Conservation (phyloP, 768 basidiomycete genomes). For the Sistotremastrum niveocremeum region DNA sequence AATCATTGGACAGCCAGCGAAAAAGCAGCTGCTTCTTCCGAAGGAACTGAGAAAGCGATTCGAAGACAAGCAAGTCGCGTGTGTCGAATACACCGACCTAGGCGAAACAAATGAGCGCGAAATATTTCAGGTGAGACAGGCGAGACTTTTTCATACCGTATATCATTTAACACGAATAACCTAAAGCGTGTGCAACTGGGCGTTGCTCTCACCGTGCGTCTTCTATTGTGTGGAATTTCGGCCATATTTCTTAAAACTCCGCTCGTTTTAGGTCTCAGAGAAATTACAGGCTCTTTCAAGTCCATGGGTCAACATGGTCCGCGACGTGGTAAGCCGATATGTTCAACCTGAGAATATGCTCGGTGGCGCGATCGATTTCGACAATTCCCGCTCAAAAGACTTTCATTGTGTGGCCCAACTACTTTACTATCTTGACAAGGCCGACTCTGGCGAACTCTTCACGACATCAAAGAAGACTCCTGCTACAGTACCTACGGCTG, state of each 20-base stretch:
- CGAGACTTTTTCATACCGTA: not conserved
- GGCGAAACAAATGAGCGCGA: slow-evolving; percentile 52
- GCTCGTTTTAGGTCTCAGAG: slow-evolving; percentile 27
- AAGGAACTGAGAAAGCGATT: slow-evolving; percentile 37
- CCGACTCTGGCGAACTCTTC: too few species aligned
- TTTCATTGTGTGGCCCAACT: slow-evolving; percentile 64
- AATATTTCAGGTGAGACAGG: slow-evolving; percentile 40
- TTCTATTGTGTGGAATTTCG: not conserved
- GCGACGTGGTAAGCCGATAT: slow-evolving; percentile 40
- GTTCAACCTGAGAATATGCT: slow-evolving; percentile 49
- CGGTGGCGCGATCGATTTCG: slow-evolving; percentile 40
- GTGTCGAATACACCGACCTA: slow-evolving; percentile 55
- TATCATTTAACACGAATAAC: slow-evolving; percentile 10
- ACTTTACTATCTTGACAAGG: slow-evolving; percentile 48
- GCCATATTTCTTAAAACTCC: not conserved
- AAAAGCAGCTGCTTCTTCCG: slow-evolving; percentile 38
- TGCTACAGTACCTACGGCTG: too few species aligned
- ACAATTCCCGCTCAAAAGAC: slow-evolving; percentile 56
- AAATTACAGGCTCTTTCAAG: slow-evolving; percentile 70
- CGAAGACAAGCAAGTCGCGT: slow-evolving; percentile 44
- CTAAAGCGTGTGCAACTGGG: slow-evolving; percentile 57
- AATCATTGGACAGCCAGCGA: slow-evolving; percentile 30
- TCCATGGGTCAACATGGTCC: slow-evolving; percentile 56
- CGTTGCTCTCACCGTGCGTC: slow-evolving; percentile 49
- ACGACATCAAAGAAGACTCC: too few species aligned